Conservation (phyloP, 2,329 filamentous ascomycete genomes). For the Colletotrichum godetiae region DNA sequence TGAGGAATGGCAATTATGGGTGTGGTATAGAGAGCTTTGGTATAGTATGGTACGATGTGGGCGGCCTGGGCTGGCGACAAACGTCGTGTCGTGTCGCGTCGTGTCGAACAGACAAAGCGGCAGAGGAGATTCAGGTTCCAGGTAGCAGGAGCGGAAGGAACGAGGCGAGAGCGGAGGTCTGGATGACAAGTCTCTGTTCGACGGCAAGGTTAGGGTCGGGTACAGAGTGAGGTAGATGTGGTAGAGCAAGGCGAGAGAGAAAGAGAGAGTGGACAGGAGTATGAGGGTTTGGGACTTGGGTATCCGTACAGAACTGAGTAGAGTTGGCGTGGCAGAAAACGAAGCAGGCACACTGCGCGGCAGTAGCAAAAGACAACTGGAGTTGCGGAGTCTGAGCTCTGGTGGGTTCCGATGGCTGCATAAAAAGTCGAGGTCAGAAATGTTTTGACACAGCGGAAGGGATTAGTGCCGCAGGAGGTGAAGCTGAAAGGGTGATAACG, state of each 20-base stretch:
- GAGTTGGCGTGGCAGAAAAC: constrained; percentile 14
- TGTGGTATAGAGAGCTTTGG: constrained; percentile 20
- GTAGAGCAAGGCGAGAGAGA: constrained; percentile 4
- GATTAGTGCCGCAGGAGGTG: constrained; percentile 51
- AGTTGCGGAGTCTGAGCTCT: constrained; percentile 36
- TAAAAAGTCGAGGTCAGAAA: constrained; percentile 49
- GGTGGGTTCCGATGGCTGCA: constrained; percentile 45
- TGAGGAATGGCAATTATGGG: constrained; percentile 23
- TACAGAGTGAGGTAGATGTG: background rate
- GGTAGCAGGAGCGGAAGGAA: background rate
- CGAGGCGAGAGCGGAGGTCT: constrained; percentile 8
- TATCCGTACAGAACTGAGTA: background rate
- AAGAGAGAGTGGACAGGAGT: background rate
- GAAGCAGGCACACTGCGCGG: constrained; percentile 25
- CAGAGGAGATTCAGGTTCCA: background rate
- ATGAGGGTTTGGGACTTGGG: too few species aligned
- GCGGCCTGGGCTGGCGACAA: constrained; percentile 14
- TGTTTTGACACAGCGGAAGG: constrained; percentile 50
- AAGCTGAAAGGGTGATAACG: constrained; percentile 38
- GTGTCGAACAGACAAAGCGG: constrained; percentile 11
- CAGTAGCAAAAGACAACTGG: constrained; percentile 16
- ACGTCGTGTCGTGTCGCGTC: constrained; percentile 6
- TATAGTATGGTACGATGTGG: constrained; percentile 19
- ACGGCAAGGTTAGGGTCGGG: constrained; percentile 15
- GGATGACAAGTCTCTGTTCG: constrained; percentile 12